phyloP scores from a whole-genome alignment of 202 grass and related monocot species.

The Hordeum pubiflorum region DNA sequence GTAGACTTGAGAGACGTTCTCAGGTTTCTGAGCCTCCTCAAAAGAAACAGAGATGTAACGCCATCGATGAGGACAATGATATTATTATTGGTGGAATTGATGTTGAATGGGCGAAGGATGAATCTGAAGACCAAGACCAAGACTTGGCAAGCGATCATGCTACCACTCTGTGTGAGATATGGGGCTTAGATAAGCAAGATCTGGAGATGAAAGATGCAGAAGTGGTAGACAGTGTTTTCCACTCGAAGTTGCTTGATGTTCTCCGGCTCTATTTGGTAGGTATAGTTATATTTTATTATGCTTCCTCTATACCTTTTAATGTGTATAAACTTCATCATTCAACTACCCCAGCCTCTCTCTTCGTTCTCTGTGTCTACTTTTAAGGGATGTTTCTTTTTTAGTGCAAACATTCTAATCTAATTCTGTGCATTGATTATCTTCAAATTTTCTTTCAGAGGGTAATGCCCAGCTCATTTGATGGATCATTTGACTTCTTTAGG shows the following conservation, averaged over 20 bases:
- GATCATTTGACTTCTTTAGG: slow-evolving; percentile 86
- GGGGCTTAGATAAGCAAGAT: slow-evolving; percentile 57
- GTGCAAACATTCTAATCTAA: slow-evolving; percentile 9
- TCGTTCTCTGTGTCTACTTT: slow-evolving; percentile 13
- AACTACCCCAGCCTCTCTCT: not conserved
- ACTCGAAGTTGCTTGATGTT: slow-evolving; percentile 80
- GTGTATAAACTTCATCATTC: slow-evolving; percentile 13
- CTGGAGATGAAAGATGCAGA: slow-evolving; percentile 22
- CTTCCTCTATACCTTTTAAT: slow-evolving; percentile 12
- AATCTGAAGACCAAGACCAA: slow-evolving; percentile 29
- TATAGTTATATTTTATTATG: slow-evolving; percentile 19
- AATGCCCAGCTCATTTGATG: slow-evolving; percentile 76
- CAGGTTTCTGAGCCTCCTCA: slow-evolving; percentile 40
- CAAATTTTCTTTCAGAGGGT: slow-evolving; percentile 39
- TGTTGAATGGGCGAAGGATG: slow-evolving; percentile 32
- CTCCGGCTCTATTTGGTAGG: slow-evolving; percentile 74
- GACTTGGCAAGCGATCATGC: slow-evolving; percentile 23
- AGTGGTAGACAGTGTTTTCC: slow-evolving; percentile 55
- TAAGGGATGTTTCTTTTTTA: not conserved
- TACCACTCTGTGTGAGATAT: slow-evolving; percentile 50
- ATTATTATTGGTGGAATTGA: slow-evolving; percentile 67
- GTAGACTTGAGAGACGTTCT: slow-evolving; percentile 31
- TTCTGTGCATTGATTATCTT: not conserved
- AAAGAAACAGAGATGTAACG: slow-evolving; percentile 53
- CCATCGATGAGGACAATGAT: slow-evolving; percentile 32